These are phyloP conservation scores for Cladosporium halotolerans DNA, from an alignment of 2,329 filamentous ascomycete genomes.

Conservation along the genomic window DNA sequence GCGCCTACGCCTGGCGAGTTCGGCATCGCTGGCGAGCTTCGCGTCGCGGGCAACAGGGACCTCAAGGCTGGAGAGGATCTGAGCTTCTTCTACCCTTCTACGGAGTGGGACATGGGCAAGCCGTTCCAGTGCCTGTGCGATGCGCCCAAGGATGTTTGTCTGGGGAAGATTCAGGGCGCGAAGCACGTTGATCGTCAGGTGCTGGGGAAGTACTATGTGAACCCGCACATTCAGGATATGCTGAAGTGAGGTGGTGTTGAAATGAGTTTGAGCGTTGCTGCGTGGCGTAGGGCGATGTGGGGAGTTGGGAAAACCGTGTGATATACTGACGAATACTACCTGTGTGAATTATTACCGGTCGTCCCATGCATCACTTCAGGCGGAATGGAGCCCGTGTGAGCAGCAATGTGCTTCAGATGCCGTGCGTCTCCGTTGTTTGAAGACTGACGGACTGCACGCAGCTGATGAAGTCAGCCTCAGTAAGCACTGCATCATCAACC, in stretches of 20 bases:
- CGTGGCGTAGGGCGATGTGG: not conserved
- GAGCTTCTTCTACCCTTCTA: conserved; percentile 45
- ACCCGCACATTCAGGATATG: conserved; percentile 2
- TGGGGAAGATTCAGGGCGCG: conserved; percentile 36
- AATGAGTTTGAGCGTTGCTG: not conserved
- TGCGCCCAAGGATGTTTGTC: conserved; percentile 27
- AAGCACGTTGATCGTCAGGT: conserved; percentile 29
- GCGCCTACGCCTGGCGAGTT: conserved; percentile 2
- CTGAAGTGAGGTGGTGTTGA: not conserved
- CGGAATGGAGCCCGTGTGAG: too few relatives aligned
- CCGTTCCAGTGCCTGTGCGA: conserved; percentile 40
- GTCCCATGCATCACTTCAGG: too few relatives aligned
- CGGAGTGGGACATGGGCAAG: conserved; percentile 44
- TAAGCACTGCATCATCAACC: too few relatives aligned
- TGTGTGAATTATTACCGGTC: too few relatives aligned
- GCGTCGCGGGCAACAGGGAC: conserved; percentile 28
- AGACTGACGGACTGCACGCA: too few relatives aligned
- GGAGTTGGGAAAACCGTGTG: too few relatives aligned
- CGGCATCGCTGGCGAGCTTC: conserved; percentile 16
- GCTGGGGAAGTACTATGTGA: conserved; percentile 19
- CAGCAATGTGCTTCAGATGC: too few relatives aligned
- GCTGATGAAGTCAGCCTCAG: too few relatives aligned
- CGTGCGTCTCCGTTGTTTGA: too few relatives aligned
- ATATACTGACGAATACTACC: too few relatives aligned
- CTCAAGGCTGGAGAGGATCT: conserved; percentile 36